These are phyloP conservation scores for Eimeria necatrix DNA, from an alignment of 169 alveolate species.

Conservation along the genomic window DNA sequence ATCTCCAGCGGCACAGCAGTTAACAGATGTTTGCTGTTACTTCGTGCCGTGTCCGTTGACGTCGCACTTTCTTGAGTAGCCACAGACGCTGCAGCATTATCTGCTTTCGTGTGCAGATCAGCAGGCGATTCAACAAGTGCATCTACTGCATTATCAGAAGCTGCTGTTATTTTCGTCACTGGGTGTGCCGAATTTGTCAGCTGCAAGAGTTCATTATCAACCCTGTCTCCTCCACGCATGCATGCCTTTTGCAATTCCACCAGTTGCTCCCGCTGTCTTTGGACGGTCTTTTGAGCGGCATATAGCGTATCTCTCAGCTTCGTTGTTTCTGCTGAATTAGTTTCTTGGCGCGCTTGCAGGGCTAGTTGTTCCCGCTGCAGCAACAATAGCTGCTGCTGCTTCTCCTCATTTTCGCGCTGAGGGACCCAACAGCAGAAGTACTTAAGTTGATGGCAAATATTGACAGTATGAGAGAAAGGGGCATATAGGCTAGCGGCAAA, in stretches of 20 bases:
- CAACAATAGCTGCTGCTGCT: conserved; percentile 53
- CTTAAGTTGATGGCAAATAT: too few species aligned
- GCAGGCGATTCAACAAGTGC: background rate
- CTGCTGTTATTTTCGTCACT: background rate
- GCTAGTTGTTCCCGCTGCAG: conserved; percentile 44
- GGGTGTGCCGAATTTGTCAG: background rate
- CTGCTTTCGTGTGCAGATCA: background rate
- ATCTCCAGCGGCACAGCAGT: background rate
- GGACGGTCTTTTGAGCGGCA: conserved; percentile 58
- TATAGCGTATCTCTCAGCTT: conserved; percentile 29
- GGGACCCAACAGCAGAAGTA: background rate
- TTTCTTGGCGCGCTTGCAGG: conserved; percentile 27
- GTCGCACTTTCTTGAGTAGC: background rate
- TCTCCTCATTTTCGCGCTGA: conserved; percentile 53
- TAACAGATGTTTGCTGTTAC: background rate
- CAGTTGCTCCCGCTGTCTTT: conserved; percentile 42
- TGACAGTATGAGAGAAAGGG: too few species aligned
- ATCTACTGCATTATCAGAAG: background rate
- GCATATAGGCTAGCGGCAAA: background rate
- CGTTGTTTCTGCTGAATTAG: conserved; percentile 28
- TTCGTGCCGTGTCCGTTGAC: background rate
- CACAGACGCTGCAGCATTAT: background rate
- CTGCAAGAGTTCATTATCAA: conserved; percentile 12
- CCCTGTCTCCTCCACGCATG: conserved; percentile 36
- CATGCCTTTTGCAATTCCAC: conserved; percentile 40